Evolutionary conservation across 164 flowering plant genomes (phyloP).

Genomic region (Vitis cinerea): DNA sequence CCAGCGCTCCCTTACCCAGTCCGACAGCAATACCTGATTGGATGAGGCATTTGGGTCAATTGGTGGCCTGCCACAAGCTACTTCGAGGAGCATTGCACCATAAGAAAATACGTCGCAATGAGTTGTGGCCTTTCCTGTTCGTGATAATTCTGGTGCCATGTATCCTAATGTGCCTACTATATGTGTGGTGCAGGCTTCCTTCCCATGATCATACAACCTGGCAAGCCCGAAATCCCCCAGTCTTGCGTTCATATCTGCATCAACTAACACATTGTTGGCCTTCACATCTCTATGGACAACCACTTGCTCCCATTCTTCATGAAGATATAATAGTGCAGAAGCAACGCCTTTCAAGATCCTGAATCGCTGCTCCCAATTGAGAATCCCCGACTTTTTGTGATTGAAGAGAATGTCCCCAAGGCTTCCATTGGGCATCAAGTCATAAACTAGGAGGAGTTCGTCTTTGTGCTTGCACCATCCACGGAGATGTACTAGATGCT

Average conservation of each 20-base stretch:
- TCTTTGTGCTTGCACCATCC: slow-evolving; percentile 20
- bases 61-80: background rate
- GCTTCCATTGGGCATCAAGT: slow-evolving; percentile 59
- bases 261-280: background rate
- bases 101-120: background rate
- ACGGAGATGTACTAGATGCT: no score
- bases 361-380: slow-evolving; percentile 12
- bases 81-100: background rate
- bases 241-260: background rate
- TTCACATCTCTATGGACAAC: slow-evolving; percentile 2
- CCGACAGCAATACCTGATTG: background rate
- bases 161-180: slow-evolving; percentile 1
- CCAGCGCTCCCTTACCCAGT: slow-evolving; percentile 7
- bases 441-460: slow-evolving; percentile 53
- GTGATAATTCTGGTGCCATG: background rate
- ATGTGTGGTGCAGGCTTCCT: background rate
- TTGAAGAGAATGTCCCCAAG: slow-evolving; percentile 33
- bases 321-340: slow-evolving; percentile 1
- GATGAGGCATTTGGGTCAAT: background rate
- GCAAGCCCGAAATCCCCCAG: slow-evolving; percentile 7
- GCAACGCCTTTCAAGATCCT: slow-evolving; percentile 18
- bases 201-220: slow-evolving; percentile 2
- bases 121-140: background rate
- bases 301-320: slow-evolving; percentile 6
- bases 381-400: background rate